These are phyloP conservation scores for Bocquillonia castaneifolia DNA, from an alignment of 441 rosid genomes.

Conservation along the genomic window DNA sequence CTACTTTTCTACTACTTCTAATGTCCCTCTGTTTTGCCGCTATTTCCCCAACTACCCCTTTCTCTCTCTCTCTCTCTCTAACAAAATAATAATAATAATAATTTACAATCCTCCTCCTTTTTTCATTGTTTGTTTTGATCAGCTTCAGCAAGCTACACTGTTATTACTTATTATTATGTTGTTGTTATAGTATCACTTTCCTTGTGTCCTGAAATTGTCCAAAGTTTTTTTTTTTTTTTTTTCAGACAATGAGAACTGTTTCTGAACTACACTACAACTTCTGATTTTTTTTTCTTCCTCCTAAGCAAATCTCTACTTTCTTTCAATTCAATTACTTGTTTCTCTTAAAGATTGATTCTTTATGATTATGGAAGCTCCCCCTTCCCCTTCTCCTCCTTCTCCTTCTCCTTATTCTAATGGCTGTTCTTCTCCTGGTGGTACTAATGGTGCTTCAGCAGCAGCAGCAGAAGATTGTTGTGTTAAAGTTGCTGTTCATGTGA, in stretches of 20 bases:
- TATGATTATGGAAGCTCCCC: slow-evolving; percentile 52
- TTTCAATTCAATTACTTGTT: slow-evolving; percentile 7
- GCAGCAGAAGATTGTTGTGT: slow-evolving; percentile 78
- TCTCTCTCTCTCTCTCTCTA: slow-evolving; percentile 11
- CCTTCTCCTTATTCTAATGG: slow-evolving; percentile 16
- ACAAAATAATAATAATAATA: background rate
- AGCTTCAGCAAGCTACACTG: no score
- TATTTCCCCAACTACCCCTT: slow-evolving; percentile 53
- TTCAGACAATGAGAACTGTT: slow-evolving; percentile 40
- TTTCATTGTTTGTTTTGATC: background rate
- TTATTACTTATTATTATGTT: slow-evolving; percentile 21
- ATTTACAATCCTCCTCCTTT: background rate
- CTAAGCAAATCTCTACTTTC: slow-evolving; percentile 2
- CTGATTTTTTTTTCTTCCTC: slow-evolving; percentile 23
- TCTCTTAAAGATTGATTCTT: slow-evolving; percentile 3
- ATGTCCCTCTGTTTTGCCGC: slow-evolving; percentile 16
- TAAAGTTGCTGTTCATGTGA: slow-evolving; percentile 86
- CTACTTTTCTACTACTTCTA: background rate
- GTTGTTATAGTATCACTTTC: slow-evolving; percentile 44
- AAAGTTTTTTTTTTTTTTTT: no score
- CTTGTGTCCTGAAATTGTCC: slow-evolving; percentile 30
- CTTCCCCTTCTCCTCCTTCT: slow-evolving; percentile 19
- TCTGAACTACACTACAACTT: slow-evolving; percentile 9
- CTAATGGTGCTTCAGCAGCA: slow-evolving; percentile 23
- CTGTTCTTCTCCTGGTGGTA: background rate